Evolutionary conservation across 2,329 filamentous ascomycete species (phyloP).

Genomic region (Cladosporium sp.): DNA sequence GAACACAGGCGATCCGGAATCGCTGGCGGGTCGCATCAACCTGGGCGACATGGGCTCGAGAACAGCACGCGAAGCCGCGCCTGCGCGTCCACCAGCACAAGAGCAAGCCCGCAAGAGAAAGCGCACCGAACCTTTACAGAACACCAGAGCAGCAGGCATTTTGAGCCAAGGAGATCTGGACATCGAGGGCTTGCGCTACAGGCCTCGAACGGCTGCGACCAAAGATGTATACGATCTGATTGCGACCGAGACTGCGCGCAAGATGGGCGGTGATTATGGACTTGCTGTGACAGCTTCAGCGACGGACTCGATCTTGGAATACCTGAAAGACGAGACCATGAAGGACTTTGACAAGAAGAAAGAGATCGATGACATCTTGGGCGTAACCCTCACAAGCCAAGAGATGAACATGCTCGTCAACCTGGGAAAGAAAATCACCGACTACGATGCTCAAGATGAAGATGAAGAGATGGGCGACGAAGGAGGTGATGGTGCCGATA

Average conservation of each 20-base stretch:
- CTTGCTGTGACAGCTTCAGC: constrained; percentile 90
- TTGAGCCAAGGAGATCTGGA: constrained; percentile 79
- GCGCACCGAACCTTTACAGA: constrained; percentile 64
- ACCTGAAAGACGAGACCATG: constrained; percentile 87
- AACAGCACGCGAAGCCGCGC: constrained; percentile 72
- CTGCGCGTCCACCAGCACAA: constrained; percentile 53
- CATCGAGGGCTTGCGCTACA: constrained; percentile 87
- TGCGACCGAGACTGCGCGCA: constrained; percentile 80
- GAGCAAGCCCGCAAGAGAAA: constrained; percentile 81
- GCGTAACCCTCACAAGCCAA: constrained; percentile 75
- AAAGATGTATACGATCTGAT: constrained; percentile 93
- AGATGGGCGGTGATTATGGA: constrained; percentile 88
- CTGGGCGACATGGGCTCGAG: constrained; percentile 92
- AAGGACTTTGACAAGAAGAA: constrained; percentile 99
- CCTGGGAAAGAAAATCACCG: constrained; percentile 96
- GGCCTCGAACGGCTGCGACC: constrained; percentile 85
- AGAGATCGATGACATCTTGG: constrained; percentile 89
- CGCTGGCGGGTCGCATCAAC: constrained; percentile 86
- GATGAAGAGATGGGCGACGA: constrained; percentile 78
- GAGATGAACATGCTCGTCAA: constrained; percentile 97
- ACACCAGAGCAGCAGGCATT: constrained; percentile 66
- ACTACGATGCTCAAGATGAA: constrained; percentile 94
- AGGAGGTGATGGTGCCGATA: constrained; percentile 64
- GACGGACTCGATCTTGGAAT: constrained; percentile 85
- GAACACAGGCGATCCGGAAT: constrained; percentile 94